Evolutionary conservation across 1,284 basidiomycete genomes (phyloP).

Genomic region (Boletus sp.): DNA sequence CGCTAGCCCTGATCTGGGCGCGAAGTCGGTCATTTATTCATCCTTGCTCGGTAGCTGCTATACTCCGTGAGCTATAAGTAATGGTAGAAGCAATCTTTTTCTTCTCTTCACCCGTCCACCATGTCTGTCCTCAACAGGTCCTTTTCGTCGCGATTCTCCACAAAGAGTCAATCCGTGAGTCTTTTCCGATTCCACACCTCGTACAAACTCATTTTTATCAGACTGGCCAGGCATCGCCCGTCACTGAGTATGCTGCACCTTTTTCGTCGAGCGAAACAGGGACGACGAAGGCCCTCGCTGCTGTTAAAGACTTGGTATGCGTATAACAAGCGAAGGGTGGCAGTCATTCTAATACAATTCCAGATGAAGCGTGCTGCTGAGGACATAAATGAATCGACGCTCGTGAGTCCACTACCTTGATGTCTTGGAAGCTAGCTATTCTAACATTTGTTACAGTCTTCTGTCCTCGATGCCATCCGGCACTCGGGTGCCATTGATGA

Average conservation of each 20-base stretch:
- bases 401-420: conserved; percentile 17
- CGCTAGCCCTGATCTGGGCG: conserved; percentile 24
- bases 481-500: conserved; percentile 64
- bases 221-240: conserved; percentile 17
- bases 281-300: conserved; percentile 26
- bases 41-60: conserved; percentile 18
- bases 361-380: conserved; percentile 31
- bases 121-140: conserved; percentile 31
- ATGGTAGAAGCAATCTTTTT: neutral
- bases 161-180: conserved; percentile 28
- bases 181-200: neutral
- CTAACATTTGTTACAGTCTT: conserved; percentile 35
- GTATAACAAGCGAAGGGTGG: neutral
- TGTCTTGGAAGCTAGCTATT: neutral
- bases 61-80: conserved; percentile 27
- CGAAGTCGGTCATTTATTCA: conserved; percentile 7
- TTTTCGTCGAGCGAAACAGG: conserved; percentile 17
- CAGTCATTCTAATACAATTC: neutral
- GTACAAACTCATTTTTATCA: neutral
- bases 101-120: conserved; percentile 8
- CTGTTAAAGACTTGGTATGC: conserved; percentile 33
- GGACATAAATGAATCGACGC: conserved; percentile 29
- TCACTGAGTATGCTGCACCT: conserved; percentile 9
- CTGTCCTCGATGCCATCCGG: conserved; percentile 51
- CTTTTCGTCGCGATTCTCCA: conserved; percentile 30